Evolutionary conservation across 2,329 filamentous ascomycete genomes (phyloP).

Genomic region (Cadophora sp.): DNA sequence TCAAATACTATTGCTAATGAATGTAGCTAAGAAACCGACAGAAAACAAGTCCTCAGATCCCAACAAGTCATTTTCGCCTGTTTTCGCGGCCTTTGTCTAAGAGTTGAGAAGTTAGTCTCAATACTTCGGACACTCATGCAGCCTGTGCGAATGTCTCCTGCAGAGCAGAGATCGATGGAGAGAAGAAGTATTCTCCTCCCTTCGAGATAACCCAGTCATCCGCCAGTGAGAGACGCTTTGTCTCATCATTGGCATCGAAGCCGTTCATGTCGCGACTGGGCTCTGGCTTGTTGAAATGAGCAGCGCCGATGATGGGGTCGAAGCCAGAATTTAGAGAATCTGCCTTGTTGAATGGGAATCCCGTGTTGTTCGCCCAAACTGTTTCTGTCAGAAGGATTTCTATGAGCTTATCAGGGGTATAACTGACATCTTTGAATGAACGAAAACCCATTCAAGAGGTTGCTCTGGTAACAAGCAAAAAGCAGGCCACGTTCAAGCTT

Average conservation of each 20-base stretch:
- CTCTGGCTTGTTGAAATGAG: conserved; percentile 31
- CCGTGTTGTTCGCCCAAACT: conserved; percentile 37
- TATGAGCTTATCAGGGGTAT: conserved; percentile 11
- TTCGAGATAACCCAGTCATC: conserved; percentile 50
- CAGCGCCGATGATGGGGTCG: conserved; percentile 49
- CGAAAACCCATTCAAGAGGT: conserved; percentile 50
- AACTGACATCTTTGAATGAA: conserved; percentile 49
- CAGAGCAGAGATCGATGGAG: conserved; percentile 49
- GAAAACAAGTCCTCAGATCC: no score
- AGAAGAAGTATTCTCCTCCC: conserved; percentile 56
- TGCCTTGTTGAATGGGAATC: conserved; percentile 38
- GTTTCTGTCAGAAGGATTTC: background rate
- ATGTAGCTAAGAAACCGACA: background rate
- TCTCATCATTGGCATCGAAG: conserved; percentile 33
- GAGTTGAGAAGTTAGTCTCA: background rate
- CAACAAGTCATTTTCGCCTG: background rate
- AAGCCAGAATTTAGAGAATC: conserved; percentile 41
- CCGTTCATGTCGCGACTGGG: conserved; percentile 34
- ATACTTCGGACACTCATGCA: background rate
- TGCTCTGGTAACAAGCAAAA: conserved; percentile 55
- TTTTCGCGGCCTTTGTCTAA: background rate
- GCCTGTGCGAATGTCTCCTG: conserved; percentile 26
- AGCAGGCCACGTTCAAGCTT: conserved; percentile 52
- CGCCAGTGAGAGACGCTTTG: conserved; percentile 36
- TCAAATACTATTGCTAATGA: background rate